Percentiles rank a stretch among this genome's conserved stretches.
Conservation (phyloP, 768 basidiomycete species). For the Hericium erinaceus region DNA sequence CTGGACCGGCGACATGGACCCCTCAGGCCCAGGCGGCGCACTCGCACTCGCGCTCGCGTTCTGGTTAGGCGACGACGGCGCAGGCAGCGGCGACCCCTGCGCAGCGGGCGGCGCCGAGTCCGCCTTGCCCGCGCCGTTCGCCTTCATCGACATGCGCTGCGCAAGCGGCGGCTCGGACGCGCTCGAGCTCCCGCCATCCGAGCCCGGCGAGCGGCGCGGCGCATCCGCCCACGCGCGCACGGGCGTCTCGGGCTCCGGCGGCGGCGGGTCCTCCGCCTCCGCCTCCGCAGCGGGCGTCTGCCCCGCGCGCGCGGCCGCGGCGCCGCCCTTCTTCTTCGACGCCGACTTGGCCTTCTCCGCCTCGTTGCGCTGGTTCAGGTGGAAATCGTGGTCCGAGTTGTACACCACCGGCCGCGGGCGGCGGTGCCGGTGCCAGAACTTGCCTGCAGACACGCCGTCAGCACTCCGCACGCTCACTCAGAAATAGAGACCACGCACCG, state of each 20-base stretch:
- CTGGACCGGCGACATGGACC: constrained; percentile 8
- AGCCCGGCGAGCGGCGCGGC: constrained; percentile 54
- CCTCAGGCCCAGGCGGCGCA: constrained; percentile 3
- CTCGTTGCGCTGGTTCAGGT: constrained; percentile 47
- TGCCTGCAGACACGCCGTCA: constrained; percentile 41
- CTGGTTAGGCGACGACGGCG: constrained; percentile 12
- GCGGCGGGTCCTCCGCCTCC: constrained; percentile 20
- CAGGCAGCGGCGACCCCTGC: constrained; percentile 9
- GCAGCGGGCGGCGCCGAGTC: constrained; percentile 21
- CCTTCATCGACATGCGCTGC: constrained; percentile 41
- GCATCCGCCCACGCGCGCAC: constrained; percentile 29
- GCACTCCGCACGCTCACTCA: not conserved
- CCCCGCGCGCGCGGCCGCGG: constrained; percentile 35
- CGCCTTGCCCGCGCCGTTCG: constrained; percentile 37
- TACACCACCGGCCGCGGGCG: constrained; percentile 75
- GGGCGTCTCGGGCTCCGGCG: constrained; percentile 47
- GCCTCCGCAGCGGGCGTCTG: constrained; percentile 24
- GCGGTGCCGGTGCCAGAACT: constrained; percentile 84
- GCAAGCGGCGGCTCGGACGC: constrained; percentile 69
- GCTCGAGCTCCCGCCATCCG: constrained; percentile 50
- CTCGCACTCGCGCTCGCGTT: constrained; percentile 2
- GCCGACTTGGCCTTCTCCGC: constrained; percentile 43
- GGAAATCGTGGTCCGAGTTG: constrained; percentile 65
- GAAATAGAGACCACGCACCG: constrained; percentile 41
- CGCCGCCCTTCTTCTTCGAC: constrained; percentile 50